Conservation (phyloP, 2,329 filamentous ascomycete genomes). For the Thyridium curvatum region DNA sequence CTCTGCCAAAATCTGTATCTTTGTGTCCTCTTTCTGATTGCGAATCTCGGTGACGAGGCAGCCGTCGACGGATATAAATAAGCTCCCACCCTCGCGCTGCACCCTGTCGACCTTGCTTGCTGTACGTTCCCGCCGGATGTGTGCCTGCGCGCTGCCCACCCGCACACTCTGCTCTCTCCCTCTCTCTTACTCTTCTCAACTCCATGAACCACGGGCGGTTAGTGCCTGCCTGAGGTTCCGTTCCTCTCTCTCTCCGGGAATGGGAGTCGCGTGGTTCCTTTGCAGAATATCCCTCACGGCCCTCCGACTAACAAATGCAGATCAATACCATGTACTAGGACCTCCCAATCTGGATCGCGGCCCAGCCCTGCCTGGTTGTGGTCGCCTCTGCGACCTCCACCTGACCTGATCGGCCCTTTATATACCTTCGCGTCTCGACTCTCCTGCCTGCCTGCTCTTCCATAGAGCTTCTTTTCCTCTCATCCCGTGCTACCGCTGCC, state of each 20-base stretch:
- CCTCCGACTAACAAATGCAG: constrained; percentile 15
- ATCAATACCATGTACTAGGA: constrained; percentile 31
- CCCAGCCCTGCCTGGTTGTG: too few relatives aligned
- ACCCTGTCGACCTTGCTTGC: too few relatives aligned
- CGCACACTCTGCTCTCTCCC: neutral
- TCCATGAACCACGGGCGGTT: too few relatives aligned
- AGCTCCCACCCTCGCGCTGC: too few relatives aligned
- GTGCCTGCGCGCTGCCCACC: neutral
- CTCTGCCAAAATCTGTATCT: too few relatives aligned
- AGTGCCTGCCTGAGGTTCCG: neutral
- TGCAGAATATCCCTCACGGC: constrained; percentile 1
- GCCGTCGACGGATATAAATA: too few relatives aligned
- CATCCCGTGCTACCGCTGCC: constrained; percentile 2
- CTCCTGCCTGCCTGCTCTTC: constrained; percentile 14
- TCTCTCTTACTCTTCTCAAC: neutral
- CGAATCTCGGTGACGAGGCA: too few relatives aligned
- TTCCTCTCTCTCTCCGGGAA: constrained; percentile 4
- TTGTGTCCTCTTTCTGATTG: too few relatives aligned
- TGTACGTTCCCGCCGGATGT: too few relatives aligned
- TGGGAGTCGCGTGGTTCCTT: constrained; percentile 6
- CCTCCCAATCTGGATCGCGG: constrained; percentile 19
- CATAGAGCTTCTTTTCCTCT: constrained; percentile 1
- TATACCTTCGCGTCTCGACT: constrained; percentile 4
- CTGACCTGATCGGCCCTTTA: too few relatives aligned
- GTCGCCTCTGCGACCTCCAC: constrained; percentile 11